These are phyloP conservation scores for Neurospora sp. DNA, from an alignment of 495 filamentous ascomycete genomes.

Conservation along the genomic window DNA sequence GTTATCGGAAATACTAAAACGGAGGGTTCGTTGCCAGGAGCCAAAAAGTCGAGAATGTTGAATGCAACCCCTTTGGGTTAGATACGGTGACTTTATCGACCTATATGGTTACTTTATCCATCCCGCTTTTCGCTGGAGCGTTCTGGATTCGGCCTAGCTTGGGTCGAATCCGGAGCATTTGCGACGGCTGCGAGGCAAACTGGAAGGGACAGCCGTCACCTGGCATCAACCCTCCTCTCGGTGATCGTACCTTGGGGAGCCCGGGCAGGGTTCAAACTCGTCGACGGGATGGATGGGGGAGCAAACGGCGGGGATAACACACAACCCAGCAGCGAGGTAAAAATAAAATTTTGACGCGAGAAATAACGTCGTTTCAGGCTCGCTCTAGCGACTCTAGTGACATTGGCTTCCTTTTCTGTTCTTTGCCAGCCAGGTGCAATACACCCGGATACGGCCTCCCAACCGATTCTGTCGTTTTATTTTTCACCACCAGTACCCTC, in stretches of 20 bases:
- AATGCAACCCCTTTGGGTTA: no score
- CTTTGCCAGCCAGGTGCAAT: not conserved
- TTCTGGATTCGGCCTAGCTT: not conserved
- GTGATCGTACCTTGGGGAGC: not conserved
- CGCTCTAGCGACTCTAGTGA: not conserved
- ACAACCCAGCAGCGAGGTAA: not conserved
- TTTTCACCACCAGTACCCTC: not conserved
- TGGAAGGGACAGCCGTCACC: not conserved
- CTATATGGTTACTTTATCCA: no score
- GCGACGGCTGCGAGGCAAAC: slow-evolving; percentile 2
- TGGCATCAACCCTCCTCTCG: not conserved
- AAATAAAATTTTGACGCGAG: not conserved
- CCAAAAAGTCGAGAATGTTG: no score
- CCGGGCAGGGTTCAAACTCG: not conserved
- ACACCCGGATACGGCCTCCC: not conserved
- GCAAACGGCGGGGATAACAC: not conserved
- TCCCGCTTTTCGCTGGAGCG: not conserved
- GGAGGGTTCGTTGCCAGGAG: no score
- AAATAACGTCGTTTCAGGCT: not conserved
- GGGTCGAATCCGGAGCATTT: slow-evolving; percentile 13
- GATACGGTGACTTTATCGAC: no score
- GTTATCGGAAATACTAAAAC: no score
- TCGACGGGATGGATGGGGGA: not conserved
- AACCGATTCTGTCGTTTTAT: not conserved
- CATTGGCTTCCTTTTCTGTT: not conserved